Base-by-base conservation (phyloP, 2,329 filamentous ascomycete species). In the Botrytis fragariae region DNA sequence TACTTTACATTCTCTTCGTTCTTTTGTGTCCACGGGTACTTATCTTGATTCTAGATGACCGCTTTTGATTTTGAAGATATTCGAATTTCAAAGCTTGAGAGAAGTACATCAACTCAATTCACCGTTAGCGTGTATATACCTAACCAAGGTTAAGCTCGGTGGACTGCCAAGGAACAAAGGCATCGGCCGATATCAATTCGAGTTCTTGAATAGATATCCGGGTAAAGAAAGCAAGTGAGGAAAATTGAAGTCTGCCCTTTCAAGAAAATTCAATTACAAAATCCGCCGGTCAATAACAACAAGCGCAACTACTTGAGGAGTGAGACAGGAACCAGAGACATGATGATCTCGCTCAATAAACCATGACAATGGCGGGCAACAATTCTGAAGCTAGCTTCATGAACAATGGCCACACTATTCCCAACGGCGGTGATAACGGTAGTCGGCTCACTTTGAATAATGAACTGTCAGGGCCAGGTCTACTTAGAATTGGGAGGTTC, bases 401-500 rank as follows among this genome's bases (percentile, higher is more conserved):
- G 48, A 45, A 57, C 39, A 72, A 72, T 59, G 20, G 29, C 44
- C 62, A 22, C 62, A 35, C 32, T 20, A 14, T 48, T 18, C 4
- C 9, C 14, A 59, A 25, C 18, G 51, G 32, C 18, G 48, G 29
- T 42, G 25, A 25, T 18, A 25, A 16, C 1, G 16, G 37, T 12
- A 68, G 51, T 51, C 59, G 29, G 4, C 39, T 59, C 32, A 69
- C 45, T 32, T 8, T n/a, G 39, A 44, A 44, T 25, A 45, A 70
- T 39, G 65, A 45, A n/a, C 22, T 70, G 8, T 44, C 39, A 29
- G 63, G 68, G 48, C 63, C 70, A 4, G 76, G 77, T 63, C 74
- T 79, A 25, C 73, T 73, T 4, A 81, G 70, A 42, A 74, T 80
- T 69, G 80, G 80, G 48, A 78, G 68, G 71, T 74, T 81, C n/a